Base-by-base conservation (phyloP, 495 filamentous ascomycete species). In the Neurospora terricola region DNA sequence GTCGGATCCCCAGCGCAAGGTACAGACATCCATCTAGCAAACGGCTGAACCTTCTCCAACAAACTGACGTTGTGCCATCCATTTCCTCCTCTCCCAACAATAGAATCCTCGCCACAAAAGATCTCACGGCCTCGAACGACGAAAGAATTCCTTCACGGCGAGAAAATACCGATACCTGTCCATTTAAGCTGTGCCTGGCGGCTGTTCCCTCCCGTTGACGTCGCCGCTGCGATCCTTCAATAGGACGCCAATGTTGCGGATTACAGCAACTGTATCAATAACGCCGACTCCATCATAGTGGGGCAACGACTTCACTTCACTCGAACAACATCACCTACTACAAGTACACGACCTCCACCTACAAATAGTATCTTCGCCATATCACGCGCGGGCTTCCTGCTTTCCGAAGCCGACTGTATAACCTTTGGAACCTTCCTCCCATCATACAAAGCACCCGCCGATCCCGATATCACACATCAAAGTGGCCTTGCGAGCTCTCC, bases 401-500 rank as follows among this genome's bases (percentile, higher is more conserved):
- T 34, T 66, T 18, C 6, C 4, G 54, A 66, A 66, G 27, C 27
- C 54, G 2, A 66, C 54, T 36, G 54, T 36, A 66, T 3, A 66
- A 66, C 10, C 9, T 6, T 34, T 34, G 54, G 54, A 34, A 34
- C 5, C 8, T n/a, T 0, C 18, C n/a, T 48, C 2, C 43, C 40
- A 0, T 11, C n/a, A 16, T 66, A 34, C 23, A 16, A 66, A 34
- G 2, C 54, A 66, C 54, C 30, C 54, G 54, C 54, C 12, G 54
- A 66, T 43, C 39, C 43, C 54, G 30, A 71, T 34, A 21, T 70
- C 36, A 45, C 45, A 70, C 27, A 70, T 75, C 81, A 85, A 43
- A 71, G 80, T 87, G 85, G 85, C 85, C 76, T 82, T 82, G 78
- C 81, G 83, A 77, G 82, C 82, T 18, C 70, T 87, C 70, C 82